Base-by-base conservation (phyloP, 306 rosid genomes). In the Chamaecrista fasciculata region DNA sequence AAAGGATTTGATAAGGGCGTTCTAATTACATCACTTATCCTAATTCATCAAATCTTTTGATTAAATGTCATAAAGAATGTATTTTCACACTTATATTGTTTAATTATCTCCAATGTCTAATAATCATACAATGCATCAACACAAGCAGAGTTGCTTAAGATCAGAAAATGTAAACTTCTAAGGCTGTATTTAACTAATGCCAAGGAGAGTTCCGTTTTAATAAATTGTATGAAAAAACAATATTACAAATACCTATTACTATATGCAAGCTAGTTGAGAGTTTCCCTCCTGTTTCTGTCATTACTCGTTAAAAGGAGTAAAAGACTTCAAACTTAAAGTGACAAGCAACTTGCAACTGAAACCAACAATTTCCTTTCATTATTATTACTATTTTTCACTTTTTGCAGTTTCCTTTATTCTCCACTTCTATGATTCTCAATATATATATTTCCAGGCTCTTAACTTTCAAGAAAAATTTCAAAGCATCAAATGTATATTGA, bases 401-500 rank as follows among this genome's bases (percentile, higher is more conserved):
- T 59, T 14, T 2, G 11, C 37, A 10, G n/a, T 49, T 19, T 1
- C 47, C 57, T 52, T 16, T 19, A 18, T 55, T 59, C 52, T 14
- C 74, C 36, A 20, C 72, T 55, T 64, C 56, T 63, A 46, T 15
- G 44, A 57, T 56, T 77, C 68, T 57, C 29, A 34, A 49, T 66
- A 23, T 4, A 6, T 53, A 23, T 25, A 25, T 12, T 11, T 5
- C n/a, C n/a, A n/a, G 21, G 63, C 24, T 16, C 31, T n/a, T 3
- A 31, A 57, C 16, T 57, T 56, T 56, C 29, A 18, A 57, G 24
- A 57, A 57, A 56, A 14, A n/a, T 15, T 55, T 29, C 62, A 56
- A 56, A 15, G 40, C 62, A 56, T 3, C 23, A 29, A 28, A 56
- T 56, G 39, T 24, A 29, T 57, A 29, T 29, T 31, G 24, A 31